Percentiles rank a stretch among this genome's conserved stretches.
Evolutionary conservation across 75 land plant species (phyloP).

Genomic region (Adiantum capillusveneris): DNA sequence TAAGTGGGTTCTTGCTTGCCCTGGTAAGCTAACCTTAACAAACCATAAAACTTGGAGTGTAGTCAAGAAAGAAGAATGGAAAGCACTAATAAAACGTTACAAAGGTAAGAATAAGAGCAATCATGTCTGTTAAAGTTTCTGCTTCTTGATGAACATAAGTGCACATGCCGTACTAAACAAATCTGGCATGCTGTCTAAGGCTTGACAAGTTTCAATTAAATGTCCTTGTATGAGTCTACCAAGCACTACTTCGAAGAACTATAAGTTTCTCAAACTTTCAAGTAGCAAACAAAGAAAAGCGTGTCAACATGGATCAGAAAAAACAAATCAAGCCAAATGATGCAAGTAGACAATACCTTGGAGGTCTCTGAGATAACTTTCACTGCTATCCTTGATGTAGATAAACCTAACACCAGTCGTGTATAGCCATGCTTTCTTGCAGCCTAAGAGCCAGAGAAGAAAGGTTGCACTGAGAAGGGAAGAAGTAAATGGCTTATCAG

Average conservation of each 20-base stretch:
- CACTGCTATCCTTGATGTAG: conserved; percentile 77
- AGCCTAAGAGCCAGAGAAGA: conserved; percentile 31
- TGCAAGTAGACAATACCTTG: conserved; percentile 48
- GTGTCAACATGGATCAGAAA: background rate
- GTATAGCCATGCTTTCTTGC: conserved; percentile 75
- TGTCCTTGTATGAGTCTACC: background rate
- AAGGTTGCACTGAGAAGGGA: no score
- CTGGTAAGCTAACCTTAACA: no score
- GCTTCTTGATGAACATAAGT: background rate
- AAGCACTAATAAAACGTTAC: background rate
- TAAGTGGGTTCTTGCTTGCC: no score
- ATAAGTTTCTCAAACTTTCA: no score
- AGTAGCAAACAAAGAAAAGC: background rate
- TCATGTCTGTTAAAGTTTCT: background rate
- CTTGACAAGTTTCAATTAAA: background rate
- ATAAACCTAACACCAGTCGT: conserved; percentile 65
- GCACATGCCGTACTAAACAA: background rate
- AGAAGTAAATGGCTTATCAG: background rate
- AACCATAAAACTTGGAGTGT: background rate
- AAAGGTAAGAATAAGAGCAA: background rate
- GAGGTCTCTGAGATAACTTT: conserved; percentile 81
- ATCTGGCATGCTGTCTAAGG: background rate
- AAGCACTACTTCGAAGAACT: background rate
- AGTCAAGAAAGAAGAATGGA: background rate
- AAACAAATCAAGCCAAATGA: no score